A percentile compares a stretch with the other conserved stretches of the same genome.
Evolutionary conservation across 108 stramenopile genomes (phyloP).

Genomic region (Cyclotella cryptica): DNA sequence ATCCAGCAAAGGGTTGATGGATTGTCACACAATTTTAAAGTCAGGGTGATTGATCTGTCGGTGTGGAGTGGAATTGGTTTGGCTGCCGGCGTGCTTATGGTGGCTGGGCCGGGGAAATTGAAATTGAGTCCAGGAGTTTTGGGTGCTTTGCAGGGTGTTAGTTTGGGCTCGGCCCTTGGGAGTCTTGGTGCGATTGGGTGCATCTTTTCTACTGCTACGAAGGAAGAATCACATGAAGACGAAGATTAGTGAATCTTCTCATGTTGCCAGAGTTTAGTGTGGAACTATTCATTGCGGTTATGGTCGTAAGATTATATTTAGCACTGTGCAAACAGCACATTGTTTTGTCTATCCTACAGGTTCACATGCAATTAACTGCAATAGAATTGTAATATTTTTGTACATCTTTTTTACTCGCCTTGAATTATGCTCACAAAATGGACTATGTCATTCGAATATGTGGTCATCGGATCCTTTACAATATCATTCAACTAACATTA

Average conservation of each 20-base stretch:
- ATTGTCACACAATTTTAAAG: conserved; percentile 46
- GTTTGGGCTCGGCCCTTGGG: conserved; percentile 38
- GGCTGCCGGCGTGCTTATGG: conserved; percentile 24
- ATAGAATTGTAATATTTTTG: no score
- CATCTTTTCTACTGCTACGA: conserved; percentile 15
- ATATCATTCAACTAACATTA: no score
- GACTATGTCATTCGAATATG: no score
- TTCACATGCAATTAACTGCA: no score
- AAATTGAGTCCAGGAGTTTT: conserved; percentile 31
- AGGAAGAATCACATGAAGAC: conserved; percentile 9
- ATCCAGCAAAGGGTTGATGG: conserved; percentile 56
- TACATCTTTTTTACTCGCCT: no score
- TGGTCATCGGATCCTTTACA: no score
- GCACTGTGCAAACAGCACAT: no score
- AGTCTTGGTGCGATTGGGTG: conserved; percentile 27
- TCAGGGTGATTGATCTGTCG: conserved; percentile 50
- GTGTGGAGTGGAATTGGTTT: conserved; percentile 48
- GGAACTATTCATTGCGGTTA: no score
- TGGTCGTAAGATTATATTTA: no score
- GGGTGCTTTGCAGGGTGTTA: conserved; percentile 44
- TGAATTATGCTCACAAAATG: no score
- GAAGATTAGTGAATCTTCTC: background rate
- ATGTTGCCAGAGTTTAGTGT: no score
- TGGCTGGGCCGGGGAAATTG: conserved; percentile 30
- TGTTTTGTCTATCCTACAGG: no score